Percentiles rank a stretch among this genome's conserved stretches.
Evolutionary conservation across 345 rosid species (phyloP).

Genomic region (Erodium maritimum): DNA sequence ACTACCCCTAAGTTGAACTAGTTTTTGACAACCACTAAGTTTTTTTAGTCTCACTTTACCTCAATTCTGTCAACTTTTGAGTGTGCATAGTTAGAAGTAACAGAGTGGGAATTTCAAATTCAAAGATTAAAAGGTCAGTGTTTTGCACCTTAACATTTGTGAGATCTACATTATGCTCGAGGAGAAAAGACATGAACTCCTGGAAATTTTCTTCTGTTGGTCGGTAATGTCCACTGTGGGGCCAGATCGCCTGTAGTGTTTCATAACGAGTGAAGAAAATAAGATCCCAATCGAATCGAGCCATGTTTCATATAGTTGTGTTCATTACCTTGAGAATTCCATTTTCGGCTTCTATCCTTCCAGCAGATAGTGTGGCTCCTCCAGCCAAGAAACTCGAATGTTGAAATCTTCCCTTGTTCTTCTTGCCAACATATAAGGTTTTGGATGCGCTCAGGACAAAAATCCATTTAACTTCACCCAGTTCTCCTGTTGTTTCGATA

Average conservation of each 20-base stretch:
- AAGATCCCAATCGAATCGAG: not conserved
- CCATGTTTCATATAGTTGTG: not conserved
- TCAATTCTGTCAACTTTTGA: too few relatives aligned
- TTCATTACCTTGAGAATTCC: conserved; percentile 51
- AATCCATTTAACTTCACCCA: conserved; percentile 69
- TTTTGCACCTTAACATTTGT: conserved; percentile 37
- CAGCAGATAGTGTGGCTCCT: conserved; percentile 84
- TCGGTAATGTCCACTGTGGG: conserved; percentile 93
- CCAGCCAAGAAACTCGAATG: conserved; percentile 93
- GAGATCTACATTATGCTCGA: conserved; percentile 59
- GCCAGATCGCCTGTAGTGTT: conserved; percentile 67
- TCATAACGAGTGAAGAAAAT: not conserved
- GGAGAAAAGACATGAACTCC: conserved; percentile 59
- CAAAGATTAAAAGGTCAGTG: conserved; percentile 1
- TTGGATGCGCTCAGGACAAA: conserved; percentile 73
- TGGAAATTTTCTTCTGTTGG: conserved; percentile 88
- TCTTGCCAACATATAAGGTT: conserved; percentile 50
- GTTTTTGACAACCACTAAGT: too few relatives aligned
- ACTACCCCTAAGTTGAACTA: too few relatives aligned
- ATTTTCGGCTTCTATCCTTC: conserved; percentile 55
- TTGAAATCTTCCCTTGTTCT: conserved; percentile 77
- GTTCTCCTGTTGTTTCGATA: conserved; percentile 50
- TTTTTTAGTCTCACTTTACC: too few relatives aligned
- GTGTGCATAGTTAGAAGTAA: too few relatives aligned
- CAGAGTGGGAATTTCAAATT: too few relatives aligned